Evolutionary conservation across 257 asterid genomes (phyloP).

Genomic region (Nicotiana noctiflora): DNA sequence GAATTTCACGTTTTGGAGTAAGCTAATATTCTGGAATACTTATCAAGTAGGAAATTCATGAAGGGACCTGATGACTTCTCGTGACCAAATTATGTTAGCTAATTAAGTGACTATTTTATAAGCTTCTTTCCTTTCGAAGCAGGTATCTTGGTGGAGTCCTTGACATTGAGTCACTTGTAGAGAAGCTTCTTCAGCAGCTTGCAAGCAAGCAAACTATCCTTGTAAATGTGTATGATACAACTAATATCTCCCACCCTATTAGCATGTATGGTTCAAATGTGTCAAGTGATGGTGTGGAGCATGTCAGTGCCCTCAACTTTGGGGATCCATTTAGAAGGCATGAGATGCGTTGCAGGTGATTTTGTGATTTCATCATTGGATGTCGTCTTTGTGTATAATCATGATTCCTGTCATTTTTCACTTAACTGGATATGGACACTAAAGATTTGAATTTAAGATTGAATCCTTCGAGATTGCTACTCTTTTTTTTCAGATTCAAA

Average conservation of each 20-base stretch:
- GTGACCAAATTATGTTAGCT: neutral
- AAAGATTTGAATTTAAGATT: neutral
- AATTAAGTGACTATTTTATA: neutral
- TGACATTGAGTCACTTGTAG: slow-evolving; percentile 93
- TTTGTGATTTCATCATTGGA: neutral
- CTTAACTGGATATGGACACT: neutral
- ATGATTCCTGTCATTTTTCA: neutral
- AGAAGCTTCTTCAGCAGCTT: slow-evolving; percentile 94
- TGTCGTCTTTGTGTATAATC: neutral
- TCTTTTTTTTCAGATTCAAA: slow-evolving; percentile 59
- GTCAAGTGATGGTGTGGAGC: slow-evolving; percentile 42
- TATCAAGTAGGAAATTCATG: neutral
- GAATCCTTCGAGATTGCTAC: neutral
- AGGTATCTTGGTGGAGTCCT: slow-evolving; percentile 99
- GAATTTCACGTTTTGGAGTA: neutral
- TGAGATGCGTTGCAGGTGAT: slow-evolving; percentile 97
- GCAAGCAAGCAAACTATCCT: slow-evolving; percentile 94
- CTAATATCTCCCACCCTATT: slow-evolving; percentile 58
- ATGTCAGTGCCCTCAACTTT: slow-evolving; percentile 72
- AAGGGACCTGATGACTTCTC: neutral
- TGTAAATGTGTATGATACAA: slow-evolving; percentile 81
- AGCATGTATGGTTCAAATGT: slow-evolving; percentile 85
- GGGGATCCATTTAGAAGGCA: slow-evolving; percentile 94
- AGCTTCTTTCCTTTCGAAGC: slow-evolving; percentile 16
- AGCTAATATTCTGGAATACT: neutral